These are phyloP conservation scores for Mycena rebaudengoi DNA, from an alignment of 768 basidiomycete species.

Conservation along the genomic window DNA sequence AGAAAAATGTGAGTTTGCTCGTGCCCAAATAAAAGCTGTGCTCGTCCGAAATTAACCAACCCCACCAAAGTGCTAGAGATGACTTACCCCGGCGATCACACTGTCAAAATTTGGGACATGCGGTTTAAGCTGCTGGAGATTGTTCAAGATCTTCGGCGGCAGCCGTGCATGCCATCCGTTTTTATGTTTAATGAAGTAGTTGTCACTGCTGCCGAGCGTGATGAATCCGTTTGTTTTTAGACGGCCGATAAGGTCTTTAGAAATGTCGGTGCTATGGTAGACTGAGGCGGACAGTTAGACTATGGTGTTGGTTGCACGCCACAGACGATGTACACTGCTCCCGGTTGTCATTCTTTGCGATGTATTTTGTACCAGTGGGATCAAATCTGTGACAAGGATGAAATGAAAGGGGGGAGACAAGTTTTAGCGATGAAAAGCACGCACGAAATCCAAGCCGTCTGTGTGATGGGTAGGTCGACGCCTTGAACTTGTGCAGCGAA, in stretches of 20 bases:
- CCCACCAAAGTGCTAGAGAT: background rate
- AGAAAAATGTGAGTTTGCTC: background rate
- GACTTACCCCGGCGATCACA: background rate
- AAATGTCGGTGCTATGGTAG: background rate
- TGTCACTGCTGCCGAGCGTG: background rate
- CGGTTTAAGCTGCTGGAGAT: background rate
- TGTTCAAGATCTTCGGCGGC: background rate
- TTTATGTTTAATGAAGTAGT: constrained; percentile 9
- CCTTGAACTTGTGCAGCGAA: constrained; percentile 5
- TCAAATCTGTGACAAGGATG: background rate
- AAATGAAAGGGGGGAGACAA: background rate
- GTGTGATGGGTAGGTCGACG: background rate
- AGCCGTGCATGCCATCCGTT: constrained; percentile 9
- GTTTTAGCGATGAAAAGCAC: background rate
- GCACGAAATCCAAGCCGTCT: constrained; percentile 9
- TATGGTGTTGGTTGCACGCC: background rate
- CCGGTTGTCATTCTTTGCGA: background rate
- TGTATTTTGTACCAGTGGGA: background rate
- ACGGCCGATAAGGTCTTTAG: background rate
- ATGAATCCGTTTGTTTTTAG: background rate
- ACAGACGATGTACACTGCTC: constrained; percentile 6
- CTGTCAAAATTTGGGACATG: background rate
- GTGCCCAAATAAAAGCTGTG: background rate
- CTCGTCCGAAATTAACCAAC: background rate
- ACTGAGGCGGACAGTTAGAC: background rate